These are phyloP conservation scores for Backusella parvicylindrica DNA, from an alignment of 192 early-diverging fungal species.

Conservation along the genomic window DNA sequence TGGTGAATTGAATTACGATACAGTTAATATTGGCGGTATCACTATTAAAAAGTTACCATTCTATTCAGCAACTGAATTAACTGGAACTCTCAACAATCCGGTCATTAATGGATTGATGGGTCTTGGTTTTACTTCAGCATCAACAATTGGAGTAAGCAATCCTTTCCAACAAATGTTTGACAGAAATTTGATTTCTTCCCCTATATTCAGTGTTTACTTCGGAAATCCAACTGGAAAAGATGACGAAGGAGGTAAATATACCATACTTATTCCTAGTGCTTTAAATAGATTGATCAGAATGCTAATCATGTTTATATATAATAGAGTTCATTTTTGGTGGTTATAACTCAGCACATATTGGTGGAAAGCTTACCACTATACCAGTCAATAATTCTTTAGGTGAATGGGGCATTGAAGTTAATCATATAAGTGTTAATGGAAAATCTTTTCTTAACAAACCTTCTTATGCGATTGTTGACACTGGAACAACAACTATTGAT, in stretches of 20 bases:
- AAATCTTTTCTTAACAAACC: not conserved
- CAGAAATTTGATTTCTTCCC: conserved; percentile 44
- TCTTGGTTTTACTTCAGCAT: conserved; percentile 46
- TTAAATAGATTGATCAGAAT: too few relatives aligned
- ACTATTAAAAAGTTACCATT: conserved; percentile 20
- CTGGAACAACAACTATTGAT: conserved; percentile 56
- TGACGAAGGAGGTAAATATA: conserved; percentile 36
- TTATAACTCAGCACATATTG: conserved; percentile 32
- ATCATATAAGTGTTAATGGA: not conserved
- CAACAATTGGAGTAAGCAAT: conserved; percentile 38
- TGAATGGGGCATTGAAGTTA: conserved; percentile 10
- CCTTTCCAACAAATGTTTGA: conserved; percentile 54
- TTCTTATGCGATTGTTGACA: conserved; percentile 50
- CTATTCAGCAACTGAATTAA: conserved; percentile 11
- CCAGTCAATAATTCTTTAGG: conserved; percentile 27
- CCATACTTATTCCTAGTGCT: not conserved
- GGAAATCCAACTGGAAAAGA: conserved; percentile 14
- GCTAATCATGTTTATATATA: not conserved
- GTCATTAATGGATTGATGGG: conserved; percentile 60
- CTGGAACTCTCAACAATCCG: not conserved
- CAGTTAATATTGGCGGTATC: conserved; percentile 26
- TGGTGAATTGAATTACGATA: conserved; percentile 22
- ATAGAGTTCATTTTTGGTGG: conserved; percentile 45
- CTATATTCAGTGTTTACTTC: conserved; percentile 60
- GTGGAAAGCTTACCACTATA: conserved; percentile 38